These are phyloP conservation scores for Candida neerlandica DNA, from an alignment of 1,139 yeast species.

Conservation along the genomic window DNA sequence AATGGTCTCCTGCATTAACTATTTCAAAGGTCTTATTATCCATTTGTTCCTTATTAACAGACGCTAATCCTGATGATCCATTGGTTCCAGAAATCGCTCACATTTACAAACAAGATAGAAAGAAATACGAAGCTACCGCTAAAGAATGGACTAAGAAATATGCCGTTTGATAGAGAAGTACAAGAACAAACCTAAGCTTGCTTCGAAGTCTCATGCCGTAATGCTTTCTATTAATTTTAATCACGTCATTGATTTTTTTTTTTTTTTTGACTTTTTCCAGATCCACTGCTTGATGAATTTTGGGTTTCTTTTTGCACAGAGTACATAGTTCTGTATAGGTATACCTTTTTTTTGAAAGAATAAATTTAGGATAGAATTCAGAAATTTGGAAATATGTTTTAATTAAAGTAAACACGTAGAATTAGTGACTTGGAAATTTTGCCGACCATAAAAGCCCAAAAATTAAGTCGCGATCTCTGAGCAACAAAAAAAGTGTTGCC, in stretches of 20 bases:
- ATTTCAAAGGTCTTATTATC: constrained; percentile 87
- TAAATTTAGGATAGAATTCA: constrained; percentile 3
- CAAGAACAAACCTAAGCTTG: not conserved
- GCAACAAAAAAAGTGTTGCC: not conserved
- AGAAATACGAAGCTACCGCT: constrained; percentile 95
- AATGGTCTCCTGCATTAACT: constrained; percentile 91
- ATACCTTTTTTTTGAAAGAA: not conserved
- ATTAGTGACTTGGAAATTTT: not conserved
- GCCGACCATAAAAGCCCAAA: no score
- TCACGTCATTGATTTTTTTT: constrained; percentile 6
- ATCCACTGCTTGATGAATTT: not conserved
- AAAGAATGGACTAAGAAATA: constrained; percentile 98
- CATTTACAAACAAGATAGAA: constrained; percentile 90
- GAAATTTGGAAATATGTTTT: not conserved
- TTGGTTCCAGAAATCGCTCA: constrained; percentile 98
- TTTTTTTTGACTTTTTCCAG: constrained; percentile 1
- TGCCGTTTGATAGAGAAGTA: constrained; percentile 63
- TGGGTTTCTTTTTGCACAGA: not conserved
- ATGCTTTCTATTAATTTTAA: constrained; percentile 6
- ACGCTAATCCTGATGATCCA: constrained; percentile 99
- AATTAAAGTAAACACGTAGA: not conserved
- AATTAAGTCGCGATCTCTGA: not conserved
- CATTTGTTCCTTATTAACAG: constrained; percentile 88
- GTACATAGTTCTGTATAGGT: constrained; percentile 1
- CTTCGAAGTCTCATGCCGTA: constrained; percentile 2